These are phyloP conservation scores for Neoarthrinium moseri DNA, from an alignment of 2,329 filamentous ascomycete genomes.

Conservation along the genomic window DNA sequence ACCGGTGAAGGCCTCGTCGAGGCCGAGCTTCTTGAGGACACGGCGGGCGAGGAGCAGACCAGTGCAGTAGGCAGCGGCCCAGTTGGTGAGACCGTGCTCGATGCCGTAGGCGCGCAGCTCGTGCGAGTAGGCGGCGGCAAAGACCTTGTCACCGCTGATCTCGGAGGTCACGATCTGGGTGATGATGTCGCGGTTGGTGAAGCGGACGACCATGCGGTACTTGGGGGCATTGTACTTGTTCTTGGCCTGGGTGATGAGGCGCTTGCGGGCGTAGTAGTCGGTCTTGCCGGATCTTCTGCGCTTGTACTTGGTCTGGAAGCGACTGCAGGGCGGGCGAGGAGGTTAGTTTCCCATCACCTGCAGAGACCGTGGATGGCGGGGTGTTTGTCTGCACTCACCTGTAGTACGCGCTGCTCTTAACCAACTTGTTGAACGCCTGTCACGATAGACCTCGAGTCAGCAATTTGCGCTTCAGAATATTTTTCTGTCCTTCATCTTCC, in stretches of 20 bases:
- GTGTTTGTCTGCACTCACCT: no score
- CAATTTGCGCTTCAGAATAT: slow-evolving; percentile 98
- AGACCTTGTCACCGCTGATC: slow-evolving; percentile 97
- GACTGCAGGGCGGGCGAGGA: slow-evolving; percentile 51
- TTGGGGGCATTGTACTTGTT: slow-evolving; percentile 99
- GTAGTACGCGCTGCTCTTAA: slow-evolving; percentile 99
- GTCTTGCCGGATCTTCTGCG: slow-evolving; percentile 95
- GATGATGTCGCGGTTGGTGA: slow-evolving; percentile 99
- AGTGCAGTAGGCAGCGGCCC: slow-evolving; percentile 94
- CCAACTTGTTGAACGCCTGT: slow-evolving; percentile 87
- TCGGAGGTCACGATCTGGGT: slow-evolving; percentile 96
- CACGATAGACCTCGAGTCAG: slow-evolving; percentile 77
- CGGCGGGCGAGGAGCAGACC: slow-evolving; percentile 97
- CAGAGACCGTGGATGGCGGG: no score
- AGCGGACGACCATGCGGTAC: slow-evolving; percentile 98
- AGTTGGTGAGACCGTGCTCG: slow-evolving; percentile 99
- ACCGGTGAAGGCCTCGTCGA: slow-evolving; percentile 90
- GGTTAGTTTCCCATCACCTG: slow-evolving; percentile 19
- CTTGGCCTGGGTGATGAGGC: slow-evolving; percentile 99
- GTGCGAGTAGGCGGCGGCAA: slow-evolving; percentile 89
- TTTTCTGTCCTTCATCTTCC: slow-evolving; percentile 54
- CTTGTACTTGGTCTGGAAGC: slow-evolving; percentile 99
- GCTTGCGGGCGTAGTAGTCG: slow-evolving; percentile 99
- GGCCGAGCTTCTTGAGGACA: slow-evolving; percentile 92
- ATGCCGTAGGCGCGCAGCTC: slow-evolving; percentile 98